Evolutionary conservation across 2,329 filamentous ascomycete genomes (phyloP).

Genomic region (Colletotrichum melonis): DNA sequence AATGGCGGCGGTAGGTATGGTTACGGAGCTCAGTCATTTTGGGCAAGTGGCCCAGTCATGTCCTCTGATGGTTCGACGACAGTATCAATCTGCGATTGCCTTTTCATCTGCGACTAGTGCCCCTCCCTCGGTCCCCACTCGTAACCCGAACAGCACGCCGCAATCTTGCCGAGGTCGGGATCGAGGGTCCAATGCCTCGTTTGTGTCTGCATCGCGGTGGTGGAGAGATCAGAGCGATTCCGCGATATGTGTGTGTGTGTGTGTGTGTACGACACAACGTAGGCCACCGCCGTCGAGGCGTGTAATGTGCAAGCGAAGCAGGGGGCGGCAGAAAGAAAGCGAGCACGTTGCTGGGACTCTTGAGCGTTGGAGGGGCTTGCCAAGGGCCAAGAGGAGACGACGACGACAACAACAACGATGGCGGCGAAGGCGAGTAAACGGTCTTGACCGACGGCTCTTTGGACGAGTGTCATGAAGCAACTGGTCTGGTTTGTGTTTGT

Average conservation of each 20-base stretch:
- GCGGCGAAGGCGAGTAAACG: background rate
- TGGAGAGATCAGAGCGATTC: too few species aligned
- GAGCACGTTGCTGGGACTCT: background rate
- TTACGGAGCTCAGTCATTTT: background rate
- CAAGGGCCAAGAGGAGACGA: slow-evolving; percentile 8
- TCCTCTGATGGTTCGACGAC: background rate
- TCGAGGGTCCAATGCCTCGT: slow-evolving; percentile 7
- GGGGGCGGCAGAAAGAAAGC: background rate
- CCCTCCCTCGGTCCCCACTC: background rate
- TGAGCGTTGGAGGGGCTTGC: background rate
- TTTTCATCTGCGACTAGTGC: slow-evolving; percentile 14
- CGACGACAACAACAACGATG: slow-evolving; percentile 11
- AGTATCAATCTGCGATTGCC: slow-evolving; percentile 23
- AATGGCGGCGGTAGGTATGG: background rate
- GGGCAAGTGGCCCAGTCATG: background rate
- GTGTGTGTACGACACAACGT: background rate
- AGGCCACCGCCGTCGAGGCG: background rate
- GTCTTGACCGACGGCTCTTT: too few species aligned
- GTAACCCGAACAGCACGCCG: background rate
- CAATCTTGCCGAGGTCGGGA: slow-evolving; percentile 13
- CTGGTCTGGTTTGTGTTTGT: slow-evolving; percentile 4
- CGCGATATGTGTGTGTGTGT: too few species aligned
- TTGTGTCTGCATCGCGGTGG: slow-evolving; percentile 5
- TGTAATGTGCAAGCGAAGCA: background rate
- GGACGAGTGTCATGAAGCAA: slow-evolving; percentile 16